phyloP scores from a whole-genome alignment of 2,329 filamentous ascomycete species.

The Aureobasidium subglaciale region DNA sequence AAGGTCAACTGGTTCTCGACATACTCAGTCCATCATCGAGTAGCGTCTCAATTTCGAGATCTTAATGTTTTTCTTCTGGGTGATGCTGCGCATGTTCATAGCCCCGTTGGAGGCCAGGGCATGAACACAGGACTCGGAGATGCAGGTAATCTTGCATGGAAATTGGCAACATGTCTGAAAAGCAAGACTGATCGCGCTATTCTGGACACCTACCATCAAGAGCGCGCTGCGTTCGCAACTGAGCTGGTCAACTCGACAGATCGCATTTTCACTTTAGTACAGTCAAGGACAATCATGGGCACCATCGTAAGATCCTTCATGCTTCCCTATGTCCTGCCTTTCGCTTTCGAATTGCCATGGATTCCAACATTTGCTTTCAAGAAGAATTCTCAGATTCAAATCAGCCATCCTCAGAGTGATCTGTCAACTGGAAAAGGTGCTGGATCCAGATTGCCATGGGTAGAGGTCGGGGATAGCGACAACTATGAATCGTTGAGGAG shows the following conservation, averaged over 20 bases:
- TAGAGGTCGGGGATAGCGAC: neutral
- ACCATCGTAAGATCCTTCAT: neutral
- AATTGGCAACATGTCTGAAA: constrained; percentile 23
- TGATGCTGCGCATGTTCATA: constrained; percentile 31
- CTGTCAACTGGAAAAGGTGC: neutral
- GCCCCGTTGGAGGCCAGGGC: constrained; percentile 33
- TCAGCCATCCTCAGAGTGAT: neutral
- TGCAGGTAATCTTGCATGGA: constrained; percentile 32
- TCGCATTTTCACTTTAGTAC: neutral
- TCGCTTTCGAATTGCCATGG: neutral
- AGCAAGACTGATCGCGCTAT: constrained; percentile 16
- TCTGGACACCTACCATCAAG: constrained; percentile 24
- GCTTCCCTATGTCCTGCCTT: neutral
- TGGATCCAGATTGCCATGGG: neutral
- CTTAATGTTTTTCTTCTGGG: constrained; percentile 25
- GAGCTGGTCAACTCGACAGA: neutral
- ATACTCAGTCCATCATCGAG: constrained; percentile 10
- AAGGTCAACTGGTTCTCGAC: constrained; percentile 11
- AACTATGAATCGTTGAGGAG: neutral
- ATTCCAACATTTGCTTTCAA: neutral
- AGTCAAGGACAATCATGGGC: neutral
- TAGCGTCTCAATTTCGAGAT: neutral
- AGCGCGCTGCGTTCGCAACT: constrained; percentile 27
- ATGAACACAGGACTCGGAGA: constrained; percentile 33
- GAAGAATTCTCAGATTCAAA: neutral